Conservation (phyloP, 1,139 yeast genomes). For the Torulaspora globosa region DNA sequence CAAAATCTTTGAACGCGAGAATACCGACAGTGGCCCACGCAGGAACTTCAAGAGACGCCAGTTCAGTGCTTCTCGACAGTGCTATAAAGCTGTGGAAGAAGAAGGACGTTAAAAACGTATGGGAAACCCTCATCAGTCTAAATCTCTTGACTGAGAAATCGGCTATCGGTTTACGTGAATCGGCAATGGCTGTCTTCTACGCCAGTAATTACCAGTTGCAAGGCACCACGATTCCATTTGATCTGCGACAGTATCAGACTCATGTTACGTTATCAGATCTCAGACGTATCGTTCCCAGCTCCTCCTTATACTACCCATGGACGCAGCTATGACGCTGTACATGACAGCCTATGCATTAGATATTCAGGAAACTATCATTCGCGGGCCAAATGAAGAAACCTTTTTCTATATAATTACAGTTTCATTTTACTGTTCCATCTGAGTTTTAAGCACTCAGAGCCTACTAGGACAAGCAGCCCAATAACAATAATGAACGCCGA, state of each 20-base stretch:
- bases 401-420: conserved; percentile 2
- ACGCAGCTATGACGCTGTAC: conserved; percentile 29
- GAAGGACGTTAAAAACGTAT: conserved; percentile 48
- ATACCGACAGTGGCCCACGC: conserved; percentile 41
- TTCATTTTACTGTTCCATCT: neutral
- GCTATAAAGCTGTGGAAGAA: conserved; percentile 49
- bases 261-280: conserved; percentile 34
- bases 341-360: neutral
- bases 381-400: neutral
- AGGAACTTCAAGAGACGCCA: conserved; percentile 29
- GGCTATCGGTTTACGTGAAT: conserved; percentile 32
- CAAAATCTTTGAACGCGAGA: conserved; percentile 47
- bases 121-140: conserved; percentile 43
- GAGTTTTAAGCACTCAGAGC: neutral
- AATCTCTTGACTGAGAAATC: conserved; percentile 33
- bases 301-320: conserved; percentile 35
- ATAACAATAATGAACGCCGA: neutral
- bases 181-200: conserved; percentile 35
- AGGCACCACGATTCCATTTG: conserved; percentile 33
- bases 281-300: conserved; percentile 31
- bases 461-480: neutral
- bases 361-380: neutral
- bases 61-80: conserved; percentile 38
- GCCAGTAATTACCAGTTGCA: conserved; percentile 36
- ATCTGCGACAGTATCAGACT: conserved; percentile 31